A percentile compares a stretch with the other conserved stretches of the same genome.
Conservation (phyloP, 2,329 filamentous ascomycete species). For the Clathrospora elynae region DNA sequence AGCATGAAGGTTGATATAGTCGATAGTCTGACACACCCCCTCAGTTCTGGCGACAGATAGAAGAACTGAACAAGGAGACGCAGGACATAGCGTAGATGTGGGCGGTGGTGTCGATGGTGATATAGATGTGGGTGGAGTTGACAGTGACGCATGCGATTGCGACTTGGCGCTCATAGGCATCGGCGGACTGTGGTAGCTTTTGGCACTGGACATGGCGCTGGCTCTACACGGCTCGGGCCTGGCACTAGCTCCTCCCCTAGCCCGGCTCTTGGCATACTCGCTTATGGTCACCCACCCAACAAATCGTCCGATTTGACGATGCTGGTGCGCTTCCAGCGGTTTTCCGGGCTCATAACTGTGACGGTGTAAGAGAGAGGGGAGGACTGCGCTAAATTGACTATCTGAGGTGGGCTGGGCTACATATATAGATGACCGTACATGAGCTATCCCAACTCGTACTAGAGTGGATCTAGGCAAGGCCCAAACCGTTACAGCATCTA, state of each 20-base stretch:
- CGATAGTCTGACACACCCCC: background rate
- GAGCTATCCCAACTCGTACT: constrained; percentile 13
- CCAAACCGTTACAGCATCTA: constrained; percentile 8
- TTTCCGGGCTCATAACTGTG: background rate
- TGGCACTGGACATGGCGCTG: background rate
- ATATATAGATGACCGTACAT: constrained; percentile 12
- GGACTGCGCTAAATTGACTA: constrained; percentile 7
- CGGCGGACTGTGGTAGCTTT: background rate
- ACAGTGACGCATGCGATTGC: background rate
- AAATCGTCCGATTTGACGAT: background rate
- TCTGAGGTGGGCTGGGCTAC: constrained; percentile 7
- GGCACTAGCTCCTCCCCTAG: background rate
- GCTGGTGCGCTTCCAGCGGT: background rate
- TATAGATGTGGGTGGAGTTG: background rate
- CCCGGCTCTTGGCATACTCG: background rate
- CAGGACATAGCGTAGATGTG: background rate
- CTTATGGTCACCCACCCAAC: background rate
- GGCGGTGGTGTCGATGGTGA: background rate
- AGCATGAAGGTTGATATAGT: background rate
- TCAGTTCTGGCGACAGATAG: background rate
- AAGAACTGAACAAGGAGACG: background rate
- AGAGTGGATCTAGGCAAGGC: constrained; percentile 5
- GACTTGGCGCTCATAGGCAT: background rate
- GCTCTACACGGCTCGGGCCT: background rate
- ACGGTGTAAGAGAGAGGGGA: background rate